Base-by-base conservation (phyloP, 2,329 filamentous ascomycete species). In the Talaromyces sp. region DNA sequence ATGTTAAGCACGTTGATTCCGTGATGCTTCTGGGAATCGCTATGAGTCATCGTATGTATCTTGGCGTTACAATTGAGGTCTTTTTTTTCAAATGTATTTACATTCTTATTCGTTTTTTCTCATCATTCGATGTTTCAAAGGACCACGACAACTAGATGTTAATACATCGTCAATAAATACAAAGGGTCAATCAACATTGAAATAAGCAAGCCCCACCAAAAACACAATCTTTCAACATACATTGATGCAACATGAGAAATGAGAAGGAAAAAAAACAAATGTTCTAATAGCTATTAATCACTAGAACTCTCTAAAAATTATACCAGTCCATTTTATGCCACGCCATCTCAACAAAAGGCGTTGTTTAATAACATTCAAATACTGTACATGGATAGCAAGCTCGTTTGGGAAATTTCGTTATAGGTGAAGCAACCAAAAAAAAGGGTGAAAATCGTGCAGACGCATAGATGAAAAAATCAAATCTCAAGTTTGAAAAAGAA, bases 311-410 rank as follows among this genome's bases (percentile, higher is more conserved):
- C n/a, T 44, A 22, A 32, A 53, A 19, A 4, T 17, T 17, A 30
- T 53, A 53, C 49, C 25, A 53, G 25, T 53, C 49, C 49, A 8
- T 53, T 53, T 30, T 30, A 47, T 47, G 44, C n/a, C 44, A 47
- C 49, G 25, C 10, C 60, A 64, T 57, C 39, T 69, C 3, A 52
- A 53, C 57, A 62, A 57, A 66, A 57, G 47, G 65, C 66, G 1
- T 66, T 67, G 55, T 52, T 55, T 47, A 28, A 39, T 19, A 47
- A 47, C 44, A 32, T 47, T 61, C 49, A 63, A 55, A 63, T 63
- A 65, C 60, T 69, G 66, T 69, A 65, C 68, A 66, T 68, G 69
- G 49, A 62, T 65, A 66, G 67, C 67, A 68, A 68, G 64, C 57
- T 53, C 47, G 30, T 51, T 58, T 27, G 30, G 15, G 49, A 53